Evolutionary conservation across 2,329 filamentous ascomycete species (phyloP), one percentile per base, ranked within the genome.

Genomic region (Hypoxylon sp.): DNA sequence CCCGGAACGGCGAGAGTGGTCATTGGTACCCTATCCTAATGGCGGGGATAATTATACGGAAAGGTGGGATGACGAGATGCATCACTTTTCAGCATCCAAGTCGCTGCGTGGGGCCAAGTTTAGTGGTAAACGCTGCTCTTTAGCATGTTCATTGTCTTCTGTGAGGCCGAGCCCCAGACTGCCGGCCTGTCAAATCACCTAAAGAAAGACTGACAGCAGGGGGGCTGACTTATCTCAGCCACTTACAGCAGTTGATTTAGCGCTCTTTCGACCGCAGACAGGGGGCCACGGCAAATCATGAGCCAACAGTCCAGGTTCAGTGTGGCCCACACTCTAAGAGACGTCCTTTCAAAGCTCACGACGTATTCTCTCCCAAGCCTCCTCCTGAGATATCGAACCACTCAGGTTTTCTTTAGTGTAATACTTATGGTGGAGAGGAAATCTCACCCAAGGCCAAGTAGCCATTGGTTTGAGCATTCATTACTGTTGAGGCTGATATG

Each of bases 161-260:
- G 15, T 26, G 9, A 35, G 29, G 37, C 18, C 33, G 11, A 10
- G 6, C 24, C 37, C 37, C 29, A 13, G 20, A 20, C 3, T 33
- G 15, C n/a, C n/a, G 4, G 4, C 21, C 45, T 49, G 38, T 42
- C 17, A 31, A 21, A 41, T 41, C 37, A 21, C 18, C 23, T n/a
- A n/a, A 23, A 23, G 29, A 56, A 20, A 7, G 29, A 40, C 31
- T 27, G n/a, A n/a, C 5, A 6, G 11, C 27, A 45, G 37, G 20
- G 40, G 58, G 50, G 17, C 8, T 10, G 15, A 17, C 31, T 46
- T 43, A 41, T 55, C 23, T 50, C 46, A 23, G 47, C 61, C 61
- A 63, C 45, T 63, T 48, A 58, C 48, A 38, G 35, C 17, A 21
- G 8, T 33, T 10, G 20, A 49, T 58, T 63, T 58, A 61, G 61